Evolutionary conservation across 257 asterid genomes (phyloP), one percentile per base, ranked within the genome.

Genomic region (Penstemon davidsonii): DNA sequence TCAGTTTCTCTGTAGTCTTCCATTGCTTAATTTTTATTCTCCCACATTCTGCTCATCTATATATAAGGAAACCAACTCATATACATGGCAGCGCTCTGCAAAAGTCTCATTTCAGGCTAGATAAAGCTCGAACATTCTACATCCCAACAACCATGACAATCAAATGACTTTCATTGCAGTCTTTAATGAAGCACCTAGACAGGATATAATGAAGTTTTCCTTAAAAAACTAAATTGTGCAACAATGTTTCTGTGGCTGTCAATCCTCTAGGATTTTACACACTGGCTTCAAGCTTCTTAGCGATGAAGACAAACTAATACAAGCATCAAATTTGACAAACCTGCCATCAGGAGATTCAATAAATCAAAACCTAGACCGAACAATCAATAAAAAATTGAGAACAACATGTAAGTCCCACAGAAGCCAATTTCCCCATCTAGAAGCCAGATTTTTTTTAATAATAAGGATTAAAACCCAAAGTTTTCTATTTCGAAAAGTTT

Each of bases 1-100:
- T 91, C 96, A 36, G 81, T 66, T 62, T 86, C 98, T 81, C 87
- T 75, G 58, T 75, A 81, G 19, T 91, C 96, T 57, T 91, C 98
- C 99, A 94, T 94, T 42, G 56, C 75, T 82, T 69, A 79, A 55
- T 37, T 74, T 70, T 68, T 68, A 72, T 44, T 61, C 64, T 70
- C 62, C 45, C 61, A 63, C 64, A 70, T 45, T 74, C 73, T 70
- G 65, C 78, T 71, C 66, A 70, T 55, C 59, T 62, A 50, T 70
- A 60, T 60, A 50, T n/a, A 64, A 49, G 51, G 52, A 64, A 74
- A 54, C 59, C n/a, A 58, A 61, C 49, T 47, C 74, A 65, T 62
- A 69, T 63, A 65, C 60, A 45, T 42, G 67, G 38, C 57, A 37
- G 51, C 13, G 19, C 44, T 55, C 76, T 59, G 66, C 56, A 38